Conservation (phyloP, 352 stramenopile genomes). For the Thalassiosira livingstoniorum region DNA sequence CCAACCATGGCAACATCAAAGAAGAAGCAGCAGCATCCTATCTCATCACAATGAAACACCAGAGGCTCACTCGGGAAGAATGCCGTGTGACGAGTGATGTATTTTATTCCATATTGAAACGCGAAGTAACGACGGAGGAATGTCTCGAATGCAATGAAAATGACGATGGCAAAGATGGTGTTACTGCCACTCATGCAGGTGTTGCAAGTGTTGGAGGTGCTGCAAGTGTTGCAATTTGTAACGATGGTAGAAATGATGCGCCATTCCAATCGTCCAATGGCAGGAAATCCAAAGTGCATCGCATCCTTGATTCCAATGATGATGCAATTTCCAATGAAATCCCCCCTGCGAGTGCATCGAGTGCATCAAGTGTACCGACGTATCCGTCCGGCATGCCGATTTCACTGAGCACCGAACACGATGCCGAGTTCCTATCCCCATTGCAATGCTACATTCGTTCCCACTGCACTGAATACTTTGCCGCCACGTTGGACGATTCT, state of each 20-base stretch:
- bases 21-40: slow-evolving; percentile 15
- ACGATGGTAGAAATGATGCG: no score
- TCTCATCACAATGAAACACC: slow-evolving; percentile 33
- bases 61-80: slow-evolving; percentile 1
- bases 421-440: slow-evolving; percentile 69
- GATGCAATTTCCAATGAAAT: neutral
- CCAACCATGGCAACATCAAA: no score
- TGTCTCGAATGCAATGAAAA: neutral
- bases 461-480: slow-evolving; percentile 69
- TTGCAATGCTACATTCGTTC: slow-evolving; percentile 75
- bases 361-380: slow-evolving; percentile 76
- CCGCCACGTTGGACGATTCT: slow-evolving; percentile 21
- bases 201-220: neutral
- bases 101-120: slow-evolving; percentile 16
- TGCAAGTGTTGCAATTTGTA: no score
- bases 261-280: neutral
- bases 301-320: neutral
- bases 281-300: neutral
- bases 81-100: slow-evolving; percentile 12
- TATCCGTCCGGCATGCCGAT: slow-evolving; percentile 95
- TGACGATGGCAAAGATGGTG: neutral
- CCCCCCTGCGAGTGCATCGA: neutral
- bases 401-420: slow-evolving; percentile 25
- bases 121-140: neutral
- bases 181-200: neutral